phyloP scores from a whole-genome alignment of 768 basidiomycete species.

The Leccinum longicurvipes region DNA sequence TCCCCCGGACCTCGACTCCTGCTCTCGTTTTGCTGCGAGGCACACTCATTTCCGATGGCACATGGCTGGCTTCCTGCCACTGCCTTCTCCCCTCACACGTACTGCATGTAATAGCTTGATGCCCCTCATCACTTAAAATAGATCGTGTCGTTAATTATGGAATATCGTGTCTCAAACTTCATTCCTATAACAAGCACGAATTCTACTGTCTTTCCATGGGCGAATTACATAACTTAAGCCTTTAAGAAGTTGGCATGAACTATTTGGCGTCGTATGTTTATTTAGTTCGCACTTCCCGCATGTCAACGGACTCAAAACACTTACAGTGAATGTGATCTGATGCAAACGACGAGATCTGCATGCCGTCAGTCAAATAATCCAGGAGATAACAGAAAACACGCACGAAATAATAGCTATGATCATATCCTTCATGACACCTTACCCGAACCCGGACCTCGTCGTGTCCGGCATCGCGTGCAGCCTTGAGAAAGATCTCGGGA shows the following conservation, averaged over 20 bases:
- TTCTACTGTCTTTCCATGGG: neutral
- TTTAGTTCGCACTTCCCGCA: slow-evolving; percentile 8
- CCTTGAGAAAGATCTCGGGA: slow-evolving; percentile 84
- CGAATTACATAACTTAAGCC: slow-evolving; percentile 38
- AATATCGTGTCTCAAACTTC: slow-evolving; percentile 2
- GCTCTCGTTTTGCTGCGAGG: neutral
- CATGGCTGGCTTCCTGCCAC: neutral
- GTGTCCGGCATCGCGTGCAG: slow-evolving; percentile 70
- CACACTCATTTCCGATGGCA: neutral
- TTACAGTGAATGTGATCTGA: slow-evolving; percentile 86
- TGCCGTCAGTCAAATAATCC: neutral
- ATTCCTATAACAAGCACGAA: slow-evolving; percentile 4
- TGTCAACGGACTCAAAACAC: slow-evolving; percentile 23
- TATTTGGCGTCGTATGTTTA: slow-evolving; percentile 26
- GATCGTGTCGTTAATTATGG: neutral
- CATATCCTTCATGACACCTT: slow-evolving; percentile 78
- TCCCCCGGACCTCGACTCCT: neutral
- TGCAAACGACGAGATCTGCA: slow-evolving; percentile 84
- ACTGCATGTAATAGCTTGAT: neutral
- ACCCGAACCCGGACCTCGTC: slow-evolving; percentile 76
- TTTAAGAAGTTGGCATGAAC: slow-evolving; percentile 90
- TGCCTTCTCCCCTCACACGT: slow-evolving; percentile 1
- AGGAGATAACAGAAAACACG: slow-evolving; percentile 12
- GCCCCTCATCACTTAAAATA: neutral
- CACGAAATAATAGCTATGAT: slow-evolving; percentile 89